Evolutionary conservation across 2,329 filamentous ascomycete species (phyloP), one percentile per base, ranked within the genome.

Genomic region (Paracoccidioides brasiliensis): DNA sequence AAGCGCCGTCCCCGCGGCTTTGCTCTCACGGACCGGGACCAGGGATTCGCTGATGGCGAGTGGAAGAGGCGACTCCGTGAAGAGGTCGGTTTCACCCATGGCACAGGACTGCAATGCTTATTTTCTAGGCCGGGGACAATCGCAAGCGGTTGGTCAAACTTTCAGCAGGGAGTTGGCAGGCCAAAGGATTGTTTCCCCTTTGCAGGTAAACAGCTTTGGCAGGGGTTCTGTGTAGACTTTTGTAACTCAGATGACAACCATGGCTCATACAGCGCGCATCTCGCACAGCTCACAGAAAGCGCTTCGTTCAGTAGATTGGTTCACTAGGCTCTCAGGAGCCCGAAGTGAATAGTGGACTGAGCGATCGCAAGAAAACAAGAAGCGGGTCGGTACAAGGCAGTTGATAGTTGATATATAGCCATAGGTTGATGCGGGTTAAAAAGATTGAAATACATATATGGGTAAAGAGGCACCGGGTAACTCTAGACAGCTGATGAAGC

Each of bases 1-100:
- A 30, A 65, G 66, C 3, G 75, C 78, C n/a, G 76, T 76, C 2
- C 72, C 72, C 14, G 80, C 76, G 38, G 72, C 54, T 62, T 81
- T 81, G 61, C 75, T 73, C 46, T 72, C 69, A 28, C 77, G 78
- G 10, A 74, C 73, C 2, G 78, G 75, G 30, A 84, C 76, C 22
- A 84, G 70, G 22, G 80, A 79, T 63, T 79, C 75, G 60, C 76
- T 77, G 55, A 83, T 38, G 32, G 35, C 49, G 15, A 52, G 22
- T 8, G 49, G 49, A n/a, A 52, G 37, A 30, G 14, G 22, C 41
- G 35, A 37, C 38, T 42, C 49, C 38, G 37, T n/a, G 10, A 30
- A 33, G 12, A 10, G 38, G 49, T 33, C 22, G 37, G n/a, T 41
- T 52, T 52, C 49, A 41, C 49, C 49, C 49, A 52, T 52, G 6